phyloP scores from a whole-genome alignment of 139 green algal species.

The Coelastrella sp. region DNA sequence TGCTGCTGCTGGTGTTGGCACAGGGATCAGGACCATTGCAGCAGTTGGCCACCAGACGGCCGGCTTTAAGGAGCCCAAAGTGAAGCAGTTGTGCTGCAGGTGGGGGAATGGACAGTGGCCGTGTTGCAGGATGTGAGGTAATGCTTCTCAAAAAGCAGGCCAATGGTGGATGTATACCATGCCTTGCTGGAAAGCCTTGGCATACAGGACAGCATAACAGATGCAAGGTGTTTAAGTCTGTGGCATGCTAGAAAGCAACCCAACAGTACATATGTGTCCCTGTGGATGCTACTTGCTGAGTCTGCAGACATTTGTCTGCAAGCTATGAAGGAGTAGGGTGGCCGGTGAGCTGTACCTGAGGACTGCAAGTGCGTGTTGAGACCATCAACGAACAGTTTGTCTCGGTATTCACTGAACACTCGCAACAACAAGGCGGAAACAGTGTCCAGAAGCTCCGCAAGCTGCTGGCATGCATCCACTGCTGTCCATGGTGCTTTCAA shows the following conservation, averaged over 20 bases:
- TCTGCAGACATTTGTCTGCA: background rate
- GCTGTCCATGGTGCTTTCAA: background rate
- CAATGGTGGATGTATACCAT: background rate
- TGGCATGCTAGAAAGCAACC: background rate
- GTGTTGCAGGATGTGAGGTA: background rate
- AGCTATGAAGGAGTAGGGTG: background rate
- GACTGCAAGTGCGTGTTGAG: slow-evolving; percentile 25
- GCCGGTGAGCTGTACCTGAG: background rate
- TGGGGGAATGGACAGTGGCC: background rate
- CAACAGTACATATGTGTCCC: background rate
- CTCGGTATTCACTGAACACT: background rate
- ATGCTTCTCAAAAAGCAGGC: background rate
- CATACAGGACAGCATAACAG: background rate
- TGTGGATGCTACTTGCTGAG: background rate
- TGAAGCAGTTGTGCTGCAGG: slow-evolving; percentile 19
- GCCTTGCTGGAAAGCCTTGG: background rate
- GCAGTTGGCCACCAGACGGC: background rate
- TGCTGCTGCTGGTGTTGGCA: background rate
- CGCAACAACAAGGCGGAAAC: background rate
- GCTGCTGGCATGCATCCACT: slow-evolving; percentile 1
- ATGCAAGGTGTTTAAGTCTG: too few species aligned
- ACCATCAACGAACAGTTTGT: background rate
- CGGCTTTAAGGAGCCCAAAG: slow-evolving; percentile 24
- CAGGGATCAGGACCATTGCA: background rate
- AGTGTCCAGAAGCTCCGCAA: slow-evolving; percentile 8